These are phyloP conservation scores for Cryptococcus sp. DNA, from an alignment of 1,284 basidiomycete genomes.

Conservation along the genomic window DNA sequence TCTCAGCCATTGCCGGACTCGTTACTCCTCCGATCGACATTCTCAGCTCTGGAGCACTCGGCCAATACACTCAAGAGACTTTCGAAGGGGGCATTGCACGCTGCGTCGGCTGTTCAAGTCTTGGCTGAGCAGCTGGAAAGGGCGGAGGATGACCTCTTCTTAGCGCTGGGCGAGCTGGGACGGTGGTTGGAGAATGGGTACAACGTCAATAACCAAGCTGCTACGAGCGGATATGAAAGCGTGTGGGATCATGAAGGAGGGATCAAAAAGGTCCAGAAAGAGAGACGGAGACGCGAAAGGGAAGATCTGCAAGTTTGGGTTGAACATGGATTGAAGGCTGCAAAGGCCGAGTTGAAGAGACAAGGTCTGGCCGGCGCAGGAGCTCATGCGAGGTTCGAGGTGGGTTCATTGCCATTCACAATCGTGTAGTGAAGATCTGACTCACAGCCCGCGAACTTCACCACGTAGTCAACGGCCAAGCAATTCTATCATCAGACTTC, in stretches of 20 bases:
- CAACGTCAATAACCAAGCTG: slow-evolving; percentile 20
- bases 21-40: slow-evolving; percentile 47
- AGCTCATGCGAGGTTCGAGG: slow-evolving; percentile 48
- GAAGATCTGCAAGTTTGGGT: slow-evolving; percentile 46
- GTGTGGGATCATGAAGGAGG: slow-evolving; percentile 35
- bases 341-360: slow-evolving; percentile 48
- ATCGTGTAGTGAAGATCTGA: neutral
- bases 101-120: slow-evolving; percentile 32
- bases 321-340: slow-evolving; percentile 33
- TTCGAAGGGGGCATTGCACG: slow-evolving; percentile 39
- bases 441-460: too few species aligned
- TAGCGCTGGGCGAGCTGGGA: slow-evolving; percentile 41
- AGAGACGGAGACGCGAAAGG: slow-evolving; percentile 36
- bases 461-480: slow-evolving; percentile 39
- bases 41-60: slow-evolving; percentile 47
- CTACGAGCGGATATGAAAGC: neutral
- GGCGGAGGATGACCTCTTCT: slow-evolving; percentile 49
- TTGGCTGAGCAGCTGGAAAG: slow-evolving; percentile 47
- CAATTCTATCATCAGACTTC: slow-evolving; percentile 49
- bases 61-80: slow-evolving; percentile 44
- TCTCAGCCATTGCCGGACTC: slow-evolving; percentile 46
- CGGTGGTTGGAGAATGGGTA: slow-evolving; percentile 45
- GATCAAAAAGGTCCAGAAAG: slow-evolving; percentile 36
- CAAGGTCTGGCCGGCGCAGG: slow-evolving; percentile 45
- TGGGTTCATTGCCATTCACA: slow-evolving; percentile 20